Evolutionary conservation across 2,329 filamentous ascomycete species (phyloP).

Genomic region (Aspergillus sergii): DNA sequence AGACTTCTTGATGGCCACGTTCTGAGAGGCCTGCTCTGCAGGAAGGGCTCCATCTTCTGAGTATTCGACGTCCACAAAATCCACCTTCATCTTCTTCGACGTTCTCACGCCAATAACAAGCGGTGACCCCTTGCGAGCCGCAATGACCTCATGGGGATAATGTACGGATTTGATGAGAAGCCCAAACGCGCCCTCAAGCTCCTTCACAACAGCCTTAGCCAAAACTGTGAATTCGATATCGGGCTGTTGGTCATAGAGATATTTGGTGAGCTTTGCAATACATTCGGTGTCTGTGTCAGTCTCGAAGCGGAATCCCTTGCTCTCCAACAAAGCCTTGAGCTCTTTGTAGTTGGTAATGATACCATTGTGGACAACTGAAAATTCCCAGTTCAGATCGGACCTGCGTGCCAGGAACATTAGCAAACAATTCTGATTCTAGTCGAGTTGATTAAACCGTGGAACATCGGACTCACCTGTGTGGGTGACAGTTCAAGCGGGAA

Average conservation of each 20-base stretch:
- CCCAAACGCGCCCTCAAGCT: slow-evolving; percentile 97
- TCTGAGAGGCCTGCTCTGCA: slow-evolving; percentile 93
- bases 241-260: slow-evolving; percentile 93
- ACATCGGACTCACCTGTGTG: slow-evolving; percentile 75
- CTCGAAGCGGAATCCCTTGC: slow-evolving; percentile 98
- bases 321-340: slow-evolving; percentile 85
- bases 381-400: slow-evolving; percentile 94
- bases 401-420: slow-evolving; percentile 47
- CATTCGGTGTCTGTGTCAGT: slow-evolving; percentile 99
- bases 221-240: slow-evolving; percentile 94
- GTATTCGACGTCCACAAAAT: slow-evolving; percentile 99
- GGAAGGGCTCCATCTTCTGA: slow-evolving; percentile 85
- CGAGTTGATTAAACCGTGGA: neutral
- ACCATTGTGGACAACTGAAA: slow-evolving; percentile 97
- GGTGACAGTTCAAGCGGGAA: slow-evolving; percentile 95
- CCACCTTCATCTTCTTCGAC: slow-evolving; percentile 99
- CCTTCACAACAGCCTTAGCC: slow-evolving; percentile 96
- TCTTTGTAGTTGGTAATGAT: slow-evolving; percentile 99
- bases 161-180: slow-evolving; percentile 97
- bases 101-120: slow-evolving; percentile 97
- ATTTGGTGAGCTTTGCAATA: slow-evolving; percentile 98
- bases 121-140: slow-evolving; percentile 96
- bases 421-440: neutral
- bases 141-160: slow-evolving; percentile 97
- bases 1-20: slow-evolving; percentile 91